Evolutionary conservation across 2,329 filamentous ascomycete species (phyloP).

Genomic region (Pseudonectria foliicola): DNA sequence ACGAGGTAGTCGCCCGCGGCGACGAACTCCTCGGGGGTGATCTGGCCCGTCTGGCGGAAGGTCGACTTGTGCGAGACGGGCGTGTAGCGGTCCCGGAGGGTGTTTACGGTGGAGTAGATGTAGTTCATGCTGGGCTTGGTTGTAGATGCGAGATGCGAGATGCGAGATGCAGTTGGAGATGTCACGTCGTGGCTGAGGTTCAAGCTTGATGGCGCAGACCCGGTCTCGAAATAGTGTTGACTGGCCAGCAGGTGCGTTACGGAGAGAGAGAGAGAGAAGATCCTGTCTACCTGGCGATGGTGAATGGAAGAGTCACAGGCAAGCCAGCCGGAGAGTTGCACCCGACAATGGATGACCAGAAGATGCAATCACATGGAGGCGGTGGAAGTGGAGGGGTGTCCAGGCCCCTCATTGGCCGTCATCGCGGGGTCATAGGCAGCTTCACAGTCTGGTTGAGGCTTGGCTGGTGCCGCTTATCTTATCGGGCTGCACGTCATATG

Average conservation of each 20-base stretch:
- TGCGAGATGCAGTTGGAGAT: too few species aligned
- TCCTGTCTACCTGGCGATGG: slow-evolving; percentile 6
- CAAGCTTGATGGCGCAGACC: background rate
- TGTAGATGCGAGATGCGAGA: too few species aligned
- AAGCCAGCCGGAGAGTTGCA: too few species aligned
- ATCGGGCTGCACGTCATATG: too few species aligned
- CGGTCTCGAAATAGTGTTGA: background rate
- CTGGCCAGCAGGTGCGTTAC: too few species aligned
- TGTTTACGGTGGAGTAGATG: slow-evolving; percentile 87
- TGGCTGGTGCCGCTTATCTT: too few species aligned
- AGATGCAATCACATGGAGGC: slow-evolving; percentile 25
- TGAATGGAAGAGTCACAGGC: slow-evolving; percentile 1
- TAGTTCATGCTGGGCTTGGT: slow-evolving; percentile 62
- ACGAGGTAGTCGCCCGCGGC: slow-evolving; percentile 94
- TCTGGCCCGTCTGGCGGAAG: slow-evolving; percentile 88
- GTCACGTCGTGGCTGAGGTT: too few species aligned
- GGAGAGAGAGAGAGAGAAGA: background rate
- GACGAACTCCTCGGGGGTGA: slow-evolving; percentile 95
- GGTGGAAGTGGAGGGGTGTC: slow-evolving; percentile 13
- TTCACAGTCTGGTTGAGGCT: too few species aligned
- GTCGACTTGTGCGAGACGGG: slow-evolving; percentile 86
- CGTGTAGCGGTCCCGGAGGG: slow-evolving; percentile 83
- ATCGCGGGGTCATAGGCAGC: slow-evolving; percentile 1
- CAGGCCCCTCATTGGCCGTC: slow-evolving; percentile 14
- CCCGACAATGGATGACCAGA: background rate